phyloP scores from a whole-genome alignment of 805 yeast species.

The Yamadazyma sp. region DNA sequence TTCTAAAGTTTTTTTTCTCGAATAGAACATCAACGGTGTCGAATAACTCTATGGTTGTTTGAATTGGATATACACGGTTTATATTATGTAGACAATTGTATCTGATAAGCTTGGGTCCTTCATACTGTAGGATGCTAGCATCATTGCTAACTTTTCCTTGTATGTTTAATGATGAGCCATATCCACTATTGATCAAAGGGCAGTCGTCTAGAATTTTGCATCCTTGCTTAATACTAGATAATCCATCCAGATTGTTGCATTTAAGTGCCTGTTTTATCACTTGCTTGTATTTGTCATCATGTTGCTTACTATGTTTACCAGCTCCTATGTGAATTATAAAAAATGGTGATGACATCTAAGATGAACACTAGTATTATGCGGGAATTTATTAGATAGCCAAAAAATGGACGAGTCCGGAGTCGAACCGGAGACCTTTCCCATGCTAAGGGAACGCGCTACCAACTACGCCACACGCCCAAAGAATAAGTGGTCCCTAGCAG shows the following conservation, averaged over 20 bases:
- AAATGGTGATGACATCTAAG: constrained; percentile 9
- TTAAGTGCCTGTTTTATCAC: constrained; percentile 29
- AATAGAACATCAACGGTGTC: constrained; percentile 24
- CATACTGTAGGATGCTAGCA: constrained; percentile 31
- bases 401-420: constrained; percentile 42
- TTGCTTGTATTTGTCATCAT: constrained; percentile 22
- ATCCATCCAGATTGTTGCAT: neutral
- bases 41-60: constrained; percentile 24
- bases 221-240: constrained; percentile 14
- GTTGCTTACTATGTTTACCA: constrained; percentile 39
- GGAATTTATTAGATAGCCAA: too few relatives aligned
- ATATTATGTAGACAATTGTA: constrained; percentile 21
- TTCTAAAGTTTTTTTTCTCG: constrained; percentile 10
- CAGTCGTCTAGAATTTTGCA: constrained; percentile 35
- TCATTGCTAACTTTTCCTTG: constrained; percentile 47
- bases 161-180: constrained; percentile 44
- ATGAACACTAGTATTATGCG: too few relatives aligned
- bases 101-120: constrained; percentile 7
- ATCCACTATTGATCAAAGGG: constrained; percentile 49
- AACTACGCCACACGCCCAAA: constrained; percentile 49
- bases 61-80: constrained; percentile 28
- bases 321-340: constrained; percentile 52
- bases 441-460: constrained; percentile 52
- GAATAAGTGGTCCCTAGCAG: constrained; percentile 70
- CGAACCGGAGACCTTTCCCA: constrained; percentile 51